These are phyloP conservation scores for Rhipidocladum racemiflorum DNA, from an alignment of 176 grass and related monocot species.

Conservation along the genomic window DNA sequence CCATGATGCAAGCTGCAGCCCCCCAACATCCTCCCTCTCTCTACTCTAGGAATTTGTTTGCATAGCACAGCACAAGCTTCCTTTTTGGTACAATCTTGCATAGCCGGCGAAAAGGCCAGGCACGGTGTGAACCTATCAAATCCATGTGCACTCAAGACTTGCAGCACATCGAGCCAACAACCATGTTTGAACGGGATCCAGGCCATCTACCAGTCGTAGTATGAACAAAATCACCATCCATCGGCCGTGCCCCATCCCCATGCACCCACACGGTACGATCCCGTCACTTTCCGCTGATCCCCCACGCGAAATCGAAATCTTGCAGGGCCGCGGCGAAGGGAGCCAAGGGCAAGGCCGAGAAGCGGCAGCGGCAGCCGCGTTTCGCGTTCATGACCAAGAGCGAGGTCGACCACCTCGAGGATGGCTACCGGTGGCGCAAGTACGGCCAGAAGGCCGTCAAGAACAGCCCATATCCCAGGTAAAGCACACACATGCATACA, in stretches of 20 bases:
- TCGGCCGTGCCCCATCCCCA: not conserved
- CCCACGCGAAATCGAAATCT: not conserved
- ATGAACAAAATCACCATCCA: constrained; percentile 37
- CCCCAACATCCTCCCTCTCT: not conserved
- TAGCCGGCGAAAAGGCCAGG: not conserved
- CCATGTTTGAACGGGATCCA: constrained; percentile 46
- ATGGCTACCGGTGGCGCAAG: constrained; percentile 97
- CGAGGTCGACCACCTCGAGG: constrained; percentile 97
- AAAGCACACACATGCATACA: not conserved
- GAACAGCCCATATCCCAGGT: constrained; percentile 99
- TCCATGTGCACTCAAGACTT: constrained; percentile 6
- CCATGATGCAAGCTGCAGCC: not conserved
- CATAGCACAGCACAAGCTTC: too few species aligned
- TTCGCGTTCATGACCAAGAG: constrained; percentile 98
- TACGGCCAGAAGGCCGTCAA: constrained; percentile 99
- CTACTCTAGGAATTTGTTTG: not conserved
- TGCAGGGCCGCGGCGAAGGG: constrained; percentile 24
- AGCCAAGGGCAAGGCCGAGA: constrained; percentile 67
- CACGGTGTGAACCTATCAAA: constrained; percentile 51
- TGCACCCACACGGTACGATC: not conserved
- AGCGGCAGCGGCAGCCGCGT: constrained; percentile 64
- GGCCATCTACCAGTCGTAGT: constrained; percentile 8
- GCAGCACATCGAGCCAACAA: constrained; percentile 22
- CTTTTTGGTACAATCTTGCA: constrained; percentile 41
- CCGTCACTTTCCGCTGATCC: constrained; percentile 20